Percentiles rank a stretch among this genome's conserved stretches.
Evolutionary conservation across 2,329 filamentous ascomycete species (phyloP).

Genomic region (Trichoderma sp.): DNA sequence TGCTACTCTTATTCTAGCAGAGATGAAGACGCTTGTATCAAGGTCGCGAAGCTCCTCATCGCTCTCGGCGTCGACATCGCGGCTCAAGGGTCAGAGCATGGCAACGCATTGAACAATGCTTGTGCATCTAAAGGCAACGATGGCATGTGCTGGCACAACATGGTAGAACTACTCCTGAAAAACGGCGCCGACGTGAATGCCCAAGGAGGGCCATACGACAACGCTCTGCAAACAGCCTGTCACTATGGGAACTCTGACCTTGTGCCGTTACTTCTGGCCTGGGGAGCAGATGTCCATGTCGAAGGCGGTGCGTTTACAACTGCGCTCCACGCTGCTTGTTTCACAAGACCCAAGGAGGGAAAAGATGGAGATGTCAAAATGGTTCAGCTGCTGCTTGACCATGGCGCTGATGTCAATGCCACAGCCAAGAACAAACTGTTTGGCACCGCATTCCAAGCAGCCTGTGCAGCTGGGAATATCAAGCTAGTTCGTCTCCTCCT

Average conservation of each 20-base stretch:
- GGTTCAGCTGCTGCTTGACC: not conserved
- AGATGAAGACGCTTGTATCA: not conserved
- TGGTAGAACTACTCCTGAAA: not conserved
- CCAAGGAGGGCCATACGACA: not conserved
- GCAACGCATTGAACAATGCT: not conserved
- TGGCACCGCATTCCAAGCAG: not conserved
- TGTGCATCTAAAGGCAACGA: not conserved
- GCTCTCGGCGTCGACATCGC: not conserved
- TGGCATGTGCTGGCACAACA: not conserved
- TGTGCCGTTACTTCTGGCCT: not conserved
- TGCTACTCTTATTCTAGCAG: not conserved
- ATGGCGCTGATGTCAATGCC: not conserved
- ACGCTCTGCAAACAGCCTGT: not conserved
- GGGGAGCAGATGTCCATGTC: not conserved
- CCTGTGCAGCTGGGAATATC: not conserved
- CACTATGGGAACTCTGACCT: not conserved
- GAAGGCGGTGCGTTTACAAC: not conserved
- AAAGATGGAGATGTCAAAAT: not conserved
- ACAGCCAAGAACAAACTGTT: not conserved
- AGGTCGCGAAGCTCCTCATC: not conserved
- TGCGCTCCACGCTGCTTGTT: not conserved
- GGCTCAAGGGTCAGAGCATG: not conserved
- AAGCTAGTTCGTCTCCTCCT: not conserved
- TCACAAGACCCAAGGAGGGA: not conserved
- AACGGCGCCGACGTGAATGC: not conserved